These are phyloP conservation scores for Euphorbia peplus DNA, from an alignment of 345 rosid genomes.

Conservation along the genomic window DNA sequence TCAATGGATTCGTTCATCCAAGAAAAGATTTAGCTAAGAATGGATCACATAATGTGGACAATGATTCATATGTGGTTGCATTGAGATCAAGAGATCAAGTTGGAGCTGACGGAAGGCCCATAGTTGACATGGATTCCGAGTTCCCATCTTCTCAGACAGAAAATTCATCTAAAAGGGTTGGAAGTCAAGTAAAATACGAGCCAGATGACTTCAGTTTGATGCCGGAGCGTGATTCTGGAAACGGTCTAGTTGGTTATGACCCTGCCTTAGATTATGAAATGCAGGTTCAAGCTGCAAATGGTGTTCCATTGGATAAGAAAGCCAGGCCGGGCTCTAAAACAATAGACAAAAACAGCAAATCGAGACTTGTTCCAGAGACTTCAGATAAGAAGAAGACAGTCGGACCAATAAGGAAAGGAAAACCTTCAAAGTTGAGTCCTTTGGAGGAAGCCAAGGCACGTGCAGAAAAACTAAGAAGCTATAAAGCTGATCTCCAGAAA, in stretches of 20 bases:
- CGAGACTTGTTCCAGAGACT: conserved; percentile 43
- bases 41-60: conserved; percentile 51
- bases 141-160: conserved; percentile 44
- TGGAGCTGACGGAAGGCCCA: conserved; percentile 44
- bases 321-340: conserved; percentile 49
- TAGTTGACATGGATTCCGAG: conserved; percentile 64
- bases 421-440: conserved; percentile 76
- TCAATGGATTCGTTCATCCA: conserved; percentile 50
- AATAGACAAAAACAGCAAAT: conserved; percentile 55
- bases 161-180: conserved; percentile 32
- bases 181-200: conserved; percentile 55
- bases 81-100: conserved; percentile 46
- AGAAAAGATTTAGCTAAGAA: conserved; percentile 38
- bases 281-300: conserved; percentile 38
- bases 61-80: conserved; percentile 80
- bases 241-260: conserved; percentile 56
- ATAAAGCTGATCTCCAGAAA: conserved; percentile 93
- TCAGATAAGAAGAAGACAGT: conserved; percentile 60
- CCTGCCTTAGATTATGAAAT: conserved; percentile 75
- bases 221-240: conserved; percentile 69
- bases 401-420: conserved; percentile 78
- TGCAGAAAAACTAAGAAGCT: conserved; percentile 84
- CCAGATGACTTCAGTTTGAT: conserved; percentile 72
- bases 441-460: conserved; percentile 92
- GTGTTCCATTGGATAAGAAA: conserved; percentile 38